Percentiles rank a stretch among this genome's conserved stretches.
Conservation (phyloP, 23 red algal genomes). For the Gracilaria domingensis region DNA sequence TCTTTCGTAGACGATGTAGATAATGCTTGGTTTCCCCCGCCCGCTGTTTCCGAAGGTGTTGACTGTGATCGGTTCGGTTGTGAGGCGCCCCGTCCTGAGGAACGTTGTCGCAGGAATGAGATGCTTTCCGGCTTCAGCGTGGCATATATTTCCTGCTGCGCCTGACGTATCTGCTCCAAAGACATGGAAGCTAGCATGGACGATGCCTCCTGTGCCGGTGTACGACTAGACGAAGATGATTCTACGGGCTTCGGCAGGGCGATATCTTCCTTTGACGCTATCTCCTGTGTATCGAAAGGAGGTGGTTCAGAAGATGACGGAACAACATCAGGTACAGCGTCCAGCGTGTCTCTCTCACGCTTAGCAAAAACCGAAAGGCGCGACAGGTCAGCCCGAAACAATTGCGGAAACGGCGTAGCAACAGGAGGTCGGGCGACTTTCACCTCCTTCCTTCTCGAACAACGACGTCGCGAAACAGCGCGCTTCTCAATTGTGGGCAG, state of each 20-base stretch:
- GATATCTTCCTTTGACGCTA: neutral
- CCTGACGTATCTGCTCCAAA: conserved; percentile 32
- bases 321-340: neutral
- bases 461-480: neutral
- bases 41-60: neutral
- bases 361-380: neutral
- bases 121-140: conserved; percentile 52
- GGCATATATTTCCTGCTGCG: conserved; percentile 20
- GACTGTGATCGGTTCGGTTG: neutral
- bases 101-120: conserved; percentile 38
- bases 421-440: neutral
- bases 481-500: conserved; percentile 39
- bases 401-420: neutral
- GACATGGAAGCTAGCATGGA: conserved; percentile 39
- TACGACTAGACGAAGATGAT: neutral
- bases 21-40: neutral
- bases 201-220: conserved; percentile 7
- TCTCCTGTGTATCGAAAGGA: neutral
- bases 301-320: neutral
- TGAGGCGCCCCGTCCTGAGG: neutral
- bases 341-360: neutral
- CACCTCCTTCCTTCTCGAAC: neutral
- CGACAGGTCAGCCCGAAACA: neutral
- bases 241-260: neutral
- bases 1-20: neutral